Conservation (phyloP, 495 filamentous ascomycete species). For the Neurospora discreta region DNA sequence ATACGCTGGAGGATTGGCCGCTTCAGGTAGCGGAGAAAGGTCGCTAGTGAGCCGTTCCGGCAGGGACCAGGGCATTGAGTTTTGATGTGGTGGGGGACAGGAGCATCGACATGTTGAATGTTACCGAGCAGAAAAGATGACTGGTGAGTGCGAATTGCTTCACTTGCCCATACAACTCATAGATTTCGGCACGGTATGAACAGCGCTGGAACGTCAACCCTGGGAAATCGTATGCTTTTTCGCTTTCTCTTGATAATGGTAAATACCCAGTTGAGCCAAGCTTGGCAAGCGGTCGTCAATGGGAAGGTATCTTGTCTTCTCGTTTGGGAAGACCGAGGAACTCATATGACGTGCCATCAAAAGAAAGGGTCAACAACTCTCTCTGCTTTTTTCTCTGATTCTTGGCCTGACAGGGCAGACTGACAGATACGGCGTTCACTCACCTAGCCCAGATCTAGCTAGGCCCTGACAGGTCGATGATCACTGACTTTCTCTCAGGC, state of each 20-base stretch:
- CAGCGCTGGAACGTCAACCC: neutral
- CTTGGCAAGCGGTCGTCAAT: neutral
- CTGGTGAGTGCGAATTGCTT: neutral
- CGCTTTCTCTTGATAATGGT: neutral
- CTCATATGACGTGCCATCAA: neutral
- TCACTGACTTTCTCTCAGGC: neutral
- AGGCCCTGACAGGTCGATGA: neutral
- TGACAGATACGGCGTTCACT: neutral
- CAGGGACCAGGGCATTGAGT: neutral
- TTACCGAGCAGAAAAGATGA: neutral
- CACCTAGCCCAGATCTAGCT: neutral
- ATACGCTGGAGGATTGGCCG: neutral
- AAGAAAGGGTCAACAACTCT: neutral
- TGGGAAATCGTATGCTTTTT: neutral
- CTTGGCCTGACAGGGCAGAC: neutral
- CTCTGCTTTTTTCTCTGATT: neutral
- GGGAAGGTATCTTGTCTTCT: neutral
- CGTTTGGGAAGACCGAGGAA: neutral
- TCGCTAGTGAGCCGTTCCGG: neutral
- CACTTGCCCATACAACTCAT: neutral
- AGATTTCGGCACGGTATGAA: neutral
- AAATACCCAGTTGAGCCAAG: neutral
- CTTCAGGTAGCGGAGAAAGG: neutral
- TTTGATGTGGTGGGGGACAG: neutral
- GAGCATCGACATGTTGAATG: neutral